phyloP scores from a whole-genome alignment of 371 early-diverging fungal genomes.

The Actinomortierella wolfii region DNA sequence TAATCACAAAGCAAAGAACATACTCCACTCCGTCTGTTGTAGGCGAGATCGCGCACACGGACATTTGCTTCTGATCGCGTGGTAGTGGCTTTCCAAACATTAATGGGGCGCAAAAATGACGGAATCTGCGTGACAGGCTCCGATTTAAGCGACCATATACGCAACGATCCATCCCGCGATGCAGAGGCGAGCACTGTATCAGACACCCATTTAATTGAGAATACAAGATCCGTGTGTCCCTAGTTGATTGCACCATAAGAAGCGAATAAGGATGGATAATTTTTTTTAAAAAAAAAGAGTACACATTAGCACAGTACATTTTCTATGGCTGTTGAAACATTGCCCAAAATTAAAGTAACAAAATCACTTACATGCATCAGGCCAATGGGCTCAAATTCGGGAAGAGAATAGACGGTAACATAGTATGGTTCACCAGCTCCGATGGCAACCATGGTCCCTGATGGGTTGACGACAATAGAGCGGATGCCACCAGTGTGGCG shows the following conservation, averaged over 20 bases:
- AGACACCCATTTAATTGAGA: slow-evolving; percentile 60
- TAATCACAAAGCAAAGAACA: background rate
- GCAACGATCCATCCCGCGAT: slow-evolving; percentile 61
- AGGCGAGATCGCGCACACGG: slow-evolving; percentile 33
- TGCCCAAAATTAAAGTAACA: too few species aligned
- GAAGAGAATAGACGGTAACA: slow-evolving; percentile 54
- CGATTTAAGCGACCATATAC: slow-evolving; percentile 46
- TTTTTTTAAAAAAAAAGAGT: too few species aligned
- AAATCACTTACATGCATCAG: slow-evolving; percentile 26
- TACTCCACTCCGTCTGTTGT: slow-evolving; percentile 35
- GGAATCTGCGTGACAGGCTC: slow-evolving; percentile 15
- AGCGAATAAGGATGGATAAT: too few species aligned
- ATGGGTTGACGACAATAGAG: slow-evolving; percentile 64
- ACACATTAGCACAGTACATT: too few species aligned
- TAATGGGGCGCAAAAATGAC: slow-evolving; percentile 11
- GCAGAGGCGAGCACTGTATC: slow-evolving; percentile 61
- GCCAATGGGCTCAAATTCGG: slow-evolving; percentile 42
- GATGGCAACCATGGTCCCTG: slow-evolving; percentile 63
- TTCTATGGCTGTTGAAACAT: too few species aligned
- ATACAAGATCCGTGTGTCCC: slow-evolving; percentile 70
- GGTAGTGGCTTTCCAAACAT: slow-evolving; percentile 25
- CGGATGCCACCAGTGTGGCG: slow-evolving; percentile 59
- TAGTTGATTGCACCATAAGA: background rate
- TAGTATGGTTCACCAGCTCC: slow-evolving; percentile 62
- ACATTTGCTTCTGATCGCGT: slow-evolving; percentile 17